These are phyloP conservation scores for Paraleonurus japonicus DNA, from an alignment of 257 asterid species.

Conservation along the genomic window DNA sequence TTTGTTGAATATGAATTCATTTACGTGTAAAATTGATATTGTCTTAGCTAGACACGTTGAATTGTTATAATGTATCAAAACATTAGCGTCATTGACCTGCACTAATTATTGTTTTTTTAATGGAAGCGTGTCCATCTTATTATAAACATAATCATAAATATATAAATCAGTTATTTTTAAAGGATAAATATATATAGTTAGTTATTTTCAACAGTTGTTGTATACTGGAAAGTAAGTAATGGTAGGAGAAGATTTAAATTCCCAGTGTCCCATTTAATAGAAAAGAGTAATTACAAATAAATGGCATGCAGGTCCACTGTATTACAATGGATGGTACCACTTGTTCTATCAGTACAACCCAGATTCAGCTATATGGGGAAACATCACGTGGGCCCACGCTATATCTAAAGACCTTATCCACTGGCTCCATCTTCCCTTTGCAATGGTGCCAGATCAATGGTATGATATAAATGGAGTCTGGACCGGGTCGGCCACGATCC, in stretches of 20 bases:
- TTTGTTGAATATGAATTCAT: neutral
- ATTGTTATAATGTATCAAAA: neutral
- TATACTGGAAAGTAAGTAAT: no score
- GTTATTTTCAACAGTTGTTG: no score
- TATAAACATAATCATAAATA: neutral
- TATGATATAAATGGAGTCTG: constrained; percentile 73
- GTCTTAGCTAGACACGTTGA: neutral
- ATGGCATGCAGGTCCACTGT: constrained; percentile 54
- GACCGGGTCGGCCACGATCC: constrained; percentile 83
- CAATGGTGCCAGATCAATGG: constrained; percentile 64
- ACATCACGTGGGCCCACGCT: constrained; percentile 80
- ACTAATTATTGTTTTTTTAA: neutral
- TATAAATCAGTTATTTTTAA: no score
- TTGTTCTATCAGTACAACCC: constrained; percentile 81
- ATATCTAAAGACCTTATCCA: constrained; percentile 64
- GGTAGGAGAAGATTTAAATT: no score
- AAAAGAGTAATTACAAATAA: no score
- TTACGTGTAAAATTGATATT: neutral
- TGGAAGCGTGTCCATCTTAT: neutral
- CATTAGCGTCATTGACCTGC: constrained; percentile 13
- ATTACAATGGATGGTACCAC: constrained; percentile 78
- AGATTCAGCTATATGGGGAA: constrained; percentile 72
- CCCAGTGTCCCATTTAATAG: no score
- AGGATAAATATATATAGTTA: no score
- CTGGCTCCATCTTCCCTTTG: constrained; percentile 64